These are phyloP conservation scores for Rhynchosporium graminicola DNA, from an alignment of 2,329 filamentous ascomycete species.

Conservation along the genomic window DNA sequence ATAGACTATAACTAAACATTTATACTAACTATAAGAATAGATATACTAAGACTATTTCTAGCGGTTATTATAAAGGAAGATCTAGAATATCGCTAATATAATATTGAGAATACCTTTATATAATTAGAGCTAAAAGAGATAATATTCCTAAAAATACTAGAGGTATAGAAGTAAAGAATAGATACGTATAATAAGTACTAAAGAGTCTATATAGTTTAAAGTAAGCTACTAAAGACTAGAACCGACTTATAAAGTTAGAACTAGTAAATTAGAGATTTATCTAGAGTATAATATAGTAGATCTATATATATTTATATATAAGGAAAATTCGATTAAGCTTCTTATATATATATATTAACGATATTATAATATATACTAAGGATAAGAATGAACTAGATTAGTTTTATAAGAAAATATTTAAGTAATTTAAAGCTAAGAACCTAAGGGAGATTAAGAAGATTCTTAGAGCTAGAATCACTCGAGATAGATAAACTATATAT, in stretches of 20 bases:
- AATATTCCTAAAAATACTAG: background rate
- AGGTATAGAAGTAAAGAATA: background rate
- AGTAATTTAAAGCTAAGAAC: no score
- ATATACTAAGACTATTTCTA: conserved; percentile 3
- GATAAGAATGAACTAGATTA: no score
- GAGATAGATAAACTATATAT: rapidly evolving
- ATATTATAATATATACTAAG: no score
- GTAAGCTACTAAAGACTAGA: conserved; percentile 4
- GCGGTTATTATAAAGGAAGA: conserved; percentile 2
- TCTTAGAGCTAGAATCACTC: no score
- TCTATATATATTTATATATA: no score
- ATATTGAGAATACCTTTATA: conserved; percentile 13
- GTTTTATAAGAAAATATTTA: no score
- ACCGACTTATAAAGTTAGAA: background rate
- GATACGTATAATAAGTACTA: background rate
- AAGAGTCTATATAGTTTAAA: conserved; percentile 8
- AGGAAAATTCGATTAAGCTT: no score
- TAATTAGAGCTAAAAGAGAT: no score
- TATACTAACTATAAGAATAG: background rate
- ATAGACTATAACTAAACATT: conserved; percentile 3
- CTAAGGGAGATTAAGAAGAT: no score
- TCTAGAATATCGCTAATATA: conserved; percentile 4
- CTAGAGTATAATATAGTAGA: no score
- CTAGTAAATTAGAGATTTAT: no score
- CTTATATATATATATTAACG: no score